Evolutionary conservation across 768 basidiomycete species (phyloP), one percentile per base, ranked within the genome.

Genomic region (Kockovaella imperatae): DNA sequence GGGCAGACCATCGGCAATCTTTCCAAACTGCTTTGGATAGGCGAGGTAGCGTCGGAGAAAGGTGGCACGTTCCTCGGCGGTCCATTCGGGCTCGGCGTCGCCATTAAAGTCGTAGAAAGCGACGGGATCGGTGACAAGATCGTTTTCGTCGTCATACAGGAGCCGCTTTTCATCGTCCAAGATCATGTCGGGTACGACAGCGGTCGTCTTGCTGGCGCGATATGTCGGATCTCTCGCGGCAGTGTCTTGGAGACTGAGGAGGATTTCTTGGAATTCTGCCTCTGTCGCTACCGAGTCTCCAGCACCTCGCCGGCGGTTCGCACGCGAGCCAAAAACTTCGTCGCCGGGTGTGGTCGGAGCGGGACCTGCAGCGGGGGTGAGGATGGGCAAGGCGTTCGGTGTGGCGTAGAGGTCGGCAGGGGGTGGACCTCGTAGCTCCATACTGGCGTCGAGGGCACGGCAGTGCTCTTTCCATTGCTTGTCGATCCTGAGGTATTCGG

Each of bases 231-330:
- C 90, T 34, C 83, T 86, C 25, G 87, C 80, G 51, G 93, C 90
- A 54, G 93, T 88, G 57, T 83, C 85, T 21, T 87, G 89, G 32
- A 95, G 75, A 62, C 83, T 87, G n/a, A 87, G 87, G 49, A 97
- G 85, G 64, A 97, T 89, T 72, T 90, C 88, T 62, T 95, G 87
- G 81, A 95, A 90, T 75, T 96, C 93, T 48, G 93, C 77, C 71
- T 96, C 91, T 15, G 90, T 89, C 3, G 88, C 83, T 14, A 90
- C 90, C 13, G 87, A 83, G 69, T 95, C 91, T 23, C 87, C 87
- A 1, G 55, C 59, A 21, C 52, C 60, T 36, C 60, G 45, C 13
- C 70, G 49, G 7, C 71, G 60, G 38, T 64, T 69, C 4, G 60
- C 59, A 4, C 71, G 60, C 0, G 61, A 55, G 4, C 53, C 49